These are phyloP conservation scores for Cladosporium sp. DNA, from an alignment of 2,329 filamentous ascomycete species.

Conservation along the genomic window DNA sequence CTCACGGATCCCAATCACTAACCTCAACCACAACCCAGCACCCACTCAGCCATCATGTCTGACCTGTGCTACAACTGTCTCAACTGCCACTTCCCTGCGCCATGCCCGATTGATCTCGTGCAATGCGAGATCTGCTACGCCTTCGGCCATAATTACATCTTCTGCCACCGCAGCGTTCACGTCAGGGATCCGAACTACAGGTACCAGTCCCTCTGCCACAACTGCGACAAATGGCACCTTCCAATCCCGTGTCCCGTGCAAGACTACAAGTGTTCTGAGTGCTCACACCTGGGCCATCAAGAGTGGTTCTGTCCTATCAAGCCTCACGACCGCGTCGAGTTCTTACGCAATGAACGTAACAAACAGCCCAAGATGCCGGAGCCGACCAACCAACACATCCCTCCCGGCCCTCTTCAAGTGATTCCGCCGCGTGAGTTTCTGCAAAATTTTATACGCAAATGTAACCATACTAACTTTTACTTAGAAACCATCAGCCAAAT, in stretches of 20 bases:
- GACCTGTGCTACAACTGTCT: conserved; percentile 25
- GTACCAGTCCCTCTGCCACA: conserved; percentile 19
- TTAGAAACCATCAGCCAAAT: not conserved
- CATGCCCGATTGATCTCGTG: conserved; percentile 17
- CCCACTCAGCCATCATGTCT: conserved; percentile 16
- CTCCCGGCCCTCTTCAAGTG: not conserved
- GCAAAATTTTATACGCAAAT: not conserved
- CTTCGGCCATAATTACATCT: conserved; percentile 18
- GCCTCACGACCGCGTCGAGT: conserved; percentile 7
- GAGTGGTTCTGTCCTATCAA: conserved; percentile 20
- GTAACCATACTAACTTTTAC: no score
- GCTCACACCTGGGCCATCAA: conserved; percentile 20
- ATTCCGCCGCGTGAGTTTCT: not conserved
- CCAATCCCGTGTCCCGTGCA: conserved; percentile 17
- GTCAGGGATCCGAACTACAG: conserved; percentile 13
- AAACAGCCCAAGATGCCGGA: not conserved
- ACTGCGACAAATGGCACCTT: conserved; percentile 26
- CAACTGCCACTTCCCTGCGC: conserved; percentile 21
- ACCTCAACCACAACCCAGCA: not conserved
- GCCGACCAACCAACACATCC: no score
- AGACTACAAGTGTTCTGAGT: conserved; percentile 17
- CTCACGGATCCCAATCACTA: not conserved
- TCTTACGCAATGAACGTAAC: not conserved
- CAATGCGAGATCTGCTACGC: conserved; percentile 19
- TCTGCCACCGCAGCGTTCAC: conserved; percentile 19